Conservation (phyloP, 306 rosid species). For the Cicer bijugum region DNA sequence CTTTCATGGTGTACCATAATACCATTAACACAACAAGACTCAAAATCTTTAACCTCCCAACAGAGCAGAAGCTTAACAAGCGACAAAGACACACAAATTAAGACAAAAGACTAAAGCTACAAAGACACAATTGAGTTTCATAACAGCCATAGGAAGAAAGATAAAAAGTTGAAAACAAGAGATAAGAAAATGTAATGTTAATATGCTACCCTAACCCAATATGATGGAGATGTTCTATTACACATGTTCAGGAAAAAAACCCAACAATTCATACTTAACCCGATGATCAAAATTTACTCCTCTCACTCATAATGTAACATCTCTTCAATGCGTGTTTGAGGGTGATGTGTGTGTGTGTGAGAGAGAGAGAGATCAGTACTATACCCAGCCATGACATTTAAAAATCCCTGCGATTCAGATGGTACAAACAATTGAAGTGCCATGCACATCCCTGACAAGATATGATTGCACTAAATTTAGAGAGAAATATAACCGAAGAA, state of each 20-base stretch:
- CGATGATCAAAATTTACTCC: constrained; percentile 1
- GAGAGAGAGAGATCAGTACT: constrained; percentile 25
- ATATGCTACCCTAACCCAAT: neutral
- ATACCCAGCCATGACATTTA: constrained; percentile 85
- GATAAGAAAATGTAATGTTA: neutral
- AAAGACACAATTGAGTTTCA: neutral
- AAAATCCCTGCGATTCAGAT: constrained; percentile 71
- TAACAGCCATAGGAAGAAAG: neutral
- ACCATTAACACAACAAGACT: too few relatives aligned
- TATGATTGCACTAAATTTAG: constrained; percentile 39
- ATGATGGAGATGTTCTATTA: neutral
- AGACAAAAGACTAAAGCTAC: neutral
- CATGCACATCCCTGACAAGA: constrained; percentile 90
- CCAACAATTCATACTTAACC: constrained; percentile 18
- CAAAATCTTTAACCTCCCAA: too few relatives aligned
- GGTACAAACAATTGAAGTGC: constrained; percentile 84
- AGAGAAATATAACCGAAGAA: constrained; percentile 19
- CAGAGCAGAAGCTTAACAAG: too few relatives aligned
- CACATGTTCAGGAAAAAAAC: neutral
- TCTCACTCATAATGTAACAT: neutral
- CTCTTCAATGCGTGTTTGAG: neutral
- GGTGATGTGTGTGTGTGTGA: neutral
- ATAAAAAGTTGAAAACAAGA: neutral
- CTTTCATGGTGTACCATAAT: too few relatives aligned
- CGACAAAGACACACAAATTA: too few relatives aligned